These are phyloP conservation scores for Thielaviopsis musarum DNA, from an alignment of 2,329 filamentous ascomycete species.

Conservation along the genomic window DNA sequence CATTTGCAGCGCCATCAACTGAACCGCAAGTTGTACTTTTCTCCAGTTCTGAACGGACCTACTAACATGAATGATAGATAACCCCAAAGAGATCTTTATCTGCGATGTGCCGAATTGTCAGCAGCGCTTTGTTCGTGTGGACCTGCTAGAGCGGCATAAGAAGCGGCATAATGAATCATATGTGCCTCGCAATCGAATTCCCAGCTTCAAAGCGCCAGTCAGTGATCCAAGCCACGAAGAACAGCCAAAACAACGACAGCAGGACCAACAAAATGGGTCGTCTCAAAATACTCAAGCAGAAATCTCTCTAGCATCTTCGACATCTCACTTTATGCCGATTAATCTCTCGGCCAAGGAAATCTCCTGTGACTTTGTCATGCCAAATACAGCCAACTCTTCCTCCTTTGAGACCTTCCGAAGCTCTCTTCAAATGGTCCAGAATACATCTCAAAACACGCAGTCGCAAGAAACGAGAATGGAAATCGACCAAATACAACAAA, in stretches of 20 bases:
- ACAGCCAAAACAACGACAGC: not conserved
- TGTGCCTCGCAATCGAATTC: slow-evolving; percentile 31
- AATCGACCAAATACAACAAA: not conserved
- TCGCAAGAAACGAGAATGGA: not conserved
- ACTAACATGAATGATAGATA: slow-evolving; percentile 28
- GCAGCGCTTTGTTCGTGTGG: slow-evolving; percentile 62
- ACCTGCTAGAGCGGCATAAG: slow-evolving; percentile 53
- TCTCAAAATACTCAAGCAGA: not conserved
- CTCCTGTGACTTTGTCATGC: not conserved
- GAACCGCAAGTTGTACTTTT: slow-evolving; percentile 40
- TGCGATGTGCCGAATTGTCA: slow-evolving; percentile 63
- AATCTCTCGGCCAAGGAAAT: not conserved
- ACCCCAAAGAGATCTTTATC: slow-evolving; percentile 61
- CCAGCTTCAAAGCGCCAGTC: slow-evolving; percentile 12
- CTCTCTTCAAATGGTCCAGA: not conserved
- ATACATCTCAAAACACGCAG: not conserved
- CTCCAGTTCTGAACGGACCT: slow-evolving; percentile 11
- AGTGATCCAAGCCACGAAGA: not conserved
- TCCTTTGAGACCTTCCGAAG: not conserved
- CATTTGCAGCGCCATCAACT: slow-evolving; percentile 69
- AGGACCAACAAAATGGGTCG: not conserved
- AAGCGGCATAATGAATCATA: slow-evolving; percentile 45
- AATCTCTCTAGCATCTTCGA: not conserved
- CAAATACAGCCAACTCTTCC: not conserved
- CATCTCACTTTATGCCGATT: too few relatives aligned